A percentile compares a stretch with the other conserved stretches of the same genome.
Conservation (phyloP, 2,329 filamentous ascomycete genomes). For the Trichoderma atrobrunneum region DNA sequence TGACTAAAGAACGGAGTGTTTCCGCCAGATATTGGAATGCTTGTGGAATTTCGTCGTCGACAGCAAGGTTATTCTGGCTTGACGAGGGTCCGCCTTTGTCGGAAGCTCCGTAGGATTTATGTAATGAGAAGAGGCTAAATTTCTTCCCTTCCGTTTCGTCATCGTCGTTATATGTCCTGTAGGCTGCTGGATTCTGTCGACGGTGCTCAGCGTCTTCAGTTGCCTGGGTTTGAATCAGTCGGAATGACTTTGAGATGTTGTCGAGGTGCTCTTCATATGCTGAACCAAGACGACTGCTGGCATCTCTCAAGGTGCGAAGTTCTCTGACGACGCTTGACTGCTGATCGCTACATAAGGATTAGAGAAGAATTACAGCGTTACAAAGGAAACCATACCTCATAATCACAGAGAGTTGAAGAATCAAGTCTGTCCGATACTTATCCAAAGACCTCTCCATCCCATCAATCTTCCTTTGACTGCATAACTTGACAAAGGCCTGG, state of each 20-base stretch:
- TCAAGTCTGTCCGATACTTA: neutral
- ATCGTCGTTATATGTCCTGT: neutral
- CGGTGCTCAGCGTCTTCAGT: neutral
- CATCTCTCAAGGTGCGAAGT: neutral
- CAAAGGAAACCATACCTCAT: neutral
- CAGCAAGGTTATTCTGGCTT: neutral
- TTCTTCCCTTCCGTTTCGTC: neutral
- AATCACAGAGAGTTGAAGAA: neutral
- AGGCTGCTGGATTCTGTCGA: neutral
- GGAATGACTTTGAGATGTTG: neutral
- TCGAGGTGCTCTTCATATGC: neutral
- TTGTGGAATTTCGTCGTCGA: neutral
- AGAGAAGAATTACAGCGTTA: neutral
- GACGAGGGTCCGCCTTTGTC: neutral
- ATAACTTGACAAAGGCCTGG: neutral
- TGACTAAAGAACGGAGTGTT: neutral
- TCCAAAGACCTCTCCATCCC: neutral
- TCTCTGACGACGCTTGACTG: neutral
- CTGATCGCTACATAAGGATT: neutral
- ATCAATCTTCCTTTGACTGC: neutral
- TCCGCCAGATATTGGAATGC: neutral
- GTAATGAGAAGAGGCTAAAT: neutral
- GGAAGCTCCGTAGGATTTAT: neutral
- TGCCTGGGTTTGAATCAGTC: neutral
- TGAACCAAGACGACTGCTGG: neutral